Percentiles rank a stretch among this genome's conserved stretches.
phyloP scores from a whole-genome alignment of 1,284 basidiomycete species.

The Peniophora sp. region DNA sequence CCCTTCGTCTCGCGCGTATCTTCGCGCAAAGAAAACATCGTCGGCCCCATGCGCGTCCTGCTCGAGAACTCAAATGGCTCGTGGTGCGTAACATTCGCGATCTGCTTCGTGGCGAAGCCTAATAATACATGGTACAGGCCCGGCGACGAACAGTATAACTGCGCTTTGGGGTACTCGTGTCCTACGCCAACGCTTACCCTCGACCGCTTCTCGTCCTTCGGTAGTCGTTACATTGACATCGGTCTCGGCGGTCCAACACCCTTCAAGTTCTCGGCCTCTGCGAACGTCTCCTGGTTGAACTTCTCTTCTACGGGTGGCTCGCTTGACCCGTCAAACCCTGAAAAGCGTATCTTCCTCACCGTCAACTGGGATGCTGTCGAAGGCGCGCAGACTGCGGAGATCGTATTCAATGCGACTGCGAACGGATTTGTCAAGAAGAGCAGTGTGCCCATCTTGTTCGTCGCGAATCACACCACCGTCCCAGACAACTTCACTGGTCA shows the following conservation, averaged over 20 bases:
- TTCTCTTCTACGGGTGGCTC: constrained; percentile 39
- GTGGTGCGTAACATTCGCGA: constrained; percentile 34
- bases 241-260: constrained; percentile 51
- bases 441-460: constrained; percentile 29
- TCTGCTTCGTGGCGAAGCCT: neutral
- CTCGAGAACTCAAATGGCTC: constrained; percentile 41
- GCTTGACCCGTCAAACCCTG: constrained; percentile 39
- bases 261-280: constrained; percentile 46
- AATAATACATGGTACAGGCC: constrained; percentile 31
- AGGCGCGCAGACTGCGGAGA: constrained; percentile 30
- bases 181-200: constrained; percentile 41
- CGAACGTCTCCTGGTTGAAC: constrained; percentile 47
- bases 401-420: constrained; percentile 42
- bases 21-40: constrained; percentile 44
- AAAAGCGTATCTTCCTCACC: constrained; percentile 46
- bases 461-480: constrained; percentile 29
- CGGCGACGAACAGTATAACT: constrained; percentile 53
- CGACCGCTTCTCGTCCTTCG: constrained; percentile 46
- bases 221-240: constrained; percentile 51
- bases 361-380: constrained; percentile 56
- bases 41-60: constrained; percentile 53
- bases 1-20: constrained; percentile 49
- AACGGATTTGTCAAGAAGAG: constrained; percentile 26
- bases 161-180: constrained; percentile 40
- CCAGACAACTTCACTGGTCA: constrained; percentile 18